Evolutionary conservation across 768 basidiomycete genomes (phyloP), one percentile per base, ranked within the genome.

Genomic region (Leccinum broughii): DNA sequence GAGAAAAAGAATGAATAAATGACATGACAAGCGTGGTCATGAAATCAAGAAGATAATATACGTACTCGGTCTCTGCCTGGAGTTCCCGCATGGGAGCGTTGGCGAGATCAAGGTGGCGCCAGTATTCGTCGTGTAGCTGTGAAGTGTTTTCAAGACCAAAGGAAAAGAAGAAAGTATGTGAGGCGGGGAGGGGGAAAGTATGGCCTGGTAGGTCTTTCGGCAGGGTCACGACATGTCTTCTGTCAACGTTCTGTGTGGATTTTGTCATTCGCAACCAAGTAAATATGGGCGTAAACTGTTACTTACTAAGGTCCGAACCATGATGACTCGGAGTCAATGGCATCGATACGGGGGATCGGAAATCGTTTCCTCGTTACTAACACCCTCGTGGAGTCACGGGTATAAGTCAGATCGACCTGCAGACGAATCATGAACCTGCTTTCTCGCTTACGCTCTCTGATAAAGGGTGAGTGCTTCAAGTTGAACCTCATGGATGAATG

Each of bases 1-100:
- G 0, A 41, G 39, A 41, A 17, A 17, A n/a, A n/a, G 7, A 9
- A 17, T n/a, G 8, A 41, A 55, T 34, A 15, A 20, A 49, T 24
- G 52, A 55, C 6, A 37, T 20, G 48, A n/a, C 10, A 15, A 35
- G 20, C n/a, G 28, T 26, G 34, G 7, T 22, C 34, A 17, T 56
- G 34, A 26, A 50, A 8, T 2, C 4, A 11, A 50, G 30, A 24
- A 30, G 30, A 30, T 22, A 15, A 37, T 5, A 8, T 15, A 63
- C 74, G 4, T 51, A 74, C 73, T 74, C 68, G 55, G 70, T 76
- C 55, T 74, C 73, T 1, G 71, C 65, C 41, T 74, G 71, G 7
- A 76, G 65, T 58, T 66, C 76, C 35, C 62, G 71, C n/a, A 74
- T 54, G 32, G 69, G 67, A 39, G 58, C 34, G 22, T 70, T 71